A percentile compares a stretch with the other conserved stretches of the same genome.
Conservation (phyloP, 495 filamentous ascomycete species). For the Hamigera avellanea region DNA sequence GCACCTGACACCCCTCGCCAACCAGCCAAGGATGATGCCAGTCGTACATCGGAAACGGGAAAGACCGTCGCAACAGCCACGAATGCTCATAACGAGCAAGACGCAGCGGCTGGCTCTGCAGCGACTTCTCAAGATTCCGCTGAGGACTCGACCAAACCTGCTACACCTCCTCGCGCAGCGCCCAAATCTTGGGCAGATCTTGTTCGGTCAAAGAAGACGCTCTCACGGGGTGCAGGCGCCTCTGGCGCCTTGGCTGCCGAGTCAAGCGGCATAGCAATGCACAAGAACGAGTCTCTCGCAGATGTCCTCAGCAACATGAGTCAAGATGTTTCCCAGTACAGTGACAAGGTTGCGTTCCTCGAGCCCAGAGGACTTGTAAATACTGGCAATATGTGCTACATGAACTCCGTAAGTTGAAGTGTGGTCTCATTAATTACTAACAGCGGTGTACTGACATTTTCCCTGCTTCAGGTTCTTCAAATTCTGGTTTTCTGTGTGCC, state of each 20-base stretch:
- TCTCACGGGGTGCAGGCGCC: conserved; percentile 14
- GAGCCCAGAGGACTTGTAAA: conserved; percentile 94
- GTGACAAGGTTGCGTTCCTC: conserved; percentile 64
- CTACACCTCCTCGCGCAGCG: conserved; percentile 26
- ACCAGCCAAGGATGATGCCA: conserved; percentile 29
- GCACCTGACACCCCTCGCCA: conserved; percentile 28
- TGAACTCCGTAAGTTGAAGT: conserved; percentile 78
- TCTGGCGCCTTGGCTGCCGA: conserved; percentile 16
- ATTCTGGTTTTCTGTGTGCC: conserved; percentile 84
- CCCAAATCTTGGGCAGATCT: conserved; percentile 75
- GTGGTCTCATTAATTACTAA: not conserved
- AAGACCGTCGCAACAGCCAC: conserved; percentile 16
- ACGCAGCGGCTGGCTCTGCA: conserved; percentile 5
- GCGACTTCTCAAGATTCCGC: conserved; percentile 14
- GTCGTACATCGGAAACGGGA: conserved; percentile 25
- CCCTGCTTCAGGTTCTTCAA: conserved; percentile 62
- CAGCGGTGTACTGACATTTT: not conserved
- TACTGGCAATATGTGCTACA: conserved; percentile 99
- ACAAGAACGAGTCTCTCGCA: conserved; percentile 53
- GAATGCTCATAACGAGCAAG: conserved; percentile 8
- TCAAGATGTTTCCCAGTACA: conserved; percentile 43
- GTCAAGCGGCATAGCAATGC: conserved; percentile 33
- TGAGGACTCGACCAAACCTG: conserved; percentile 20
- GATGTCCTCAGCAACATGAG: conserved; percentile 60
- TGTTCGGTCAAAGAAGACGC: conserved; percentile 44